A percentile compares a stretch with the other conserved stretches of the same genome.
Evolutionary conservation across 192 early-diverging fungal genomes (phyloP).

Genomic region (Chytriomyces sp.): DNA sequence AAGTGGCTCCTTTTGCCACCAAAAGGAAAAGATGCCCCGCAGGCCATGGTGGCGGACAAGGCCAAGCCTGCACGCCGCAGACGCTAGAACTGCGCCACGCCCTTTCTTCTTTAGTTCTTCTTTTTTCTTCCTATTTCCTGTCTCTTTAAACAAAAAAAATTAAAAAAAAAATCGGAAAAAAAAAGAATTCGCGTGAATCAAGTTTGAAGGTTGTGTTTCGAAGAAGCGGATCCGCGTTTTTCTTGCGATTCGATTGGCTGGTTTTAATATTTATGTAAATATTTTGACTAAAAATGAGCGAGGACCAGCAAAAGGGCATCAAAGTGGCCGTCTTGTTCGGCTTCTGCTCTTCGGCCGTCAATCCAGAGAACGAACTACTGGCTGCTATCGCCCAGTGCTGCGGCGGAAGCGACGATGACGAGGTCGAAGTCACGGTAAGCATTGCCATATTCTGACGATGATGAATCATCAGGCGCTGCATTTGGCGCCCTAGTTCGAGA

Average conservation of each 20-base stretch:
- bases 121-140: too few species aligned
- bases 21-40: slow-evolving; percentile 8
- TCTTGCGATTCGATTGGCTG: neutral
- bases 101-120: too few species aligned
- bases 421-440: slow-evolving; percentile 14
- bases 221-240: neutral
- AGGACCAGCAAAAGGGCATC: neutral
- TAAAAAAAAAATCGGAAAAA: neutral
- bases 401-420: neutral
- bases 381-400: slow-evolving; percentile 14
- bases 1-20: slow-evolving; percentile 73
- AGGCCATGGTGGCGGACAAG: too few species aligned
- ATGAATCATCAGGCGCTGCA: neutral
- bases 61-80: too few species aligned
- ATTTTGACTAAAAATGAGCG: too few species aligned
- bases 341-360: slow-evolving; percentile 7
- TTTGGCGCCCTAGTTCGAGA: neutral
- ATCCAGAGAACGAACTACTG: slow-evolving; percentile 4
- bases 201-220: neutral
- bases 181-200: too few species aligned
- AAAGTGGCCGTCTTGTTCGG: slow-evolving; percentile 25
- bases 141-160: neutral
- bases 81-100: too few species aligned
- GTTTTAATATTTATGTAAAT: neutral
- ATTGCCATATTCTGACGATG: neutral